A percentile compares a stretch with the other conserved stretches of the same genome.
Conservation (phyloP, 768 basidiomycete species). For the Cystoderma amianthinum region DNA sequence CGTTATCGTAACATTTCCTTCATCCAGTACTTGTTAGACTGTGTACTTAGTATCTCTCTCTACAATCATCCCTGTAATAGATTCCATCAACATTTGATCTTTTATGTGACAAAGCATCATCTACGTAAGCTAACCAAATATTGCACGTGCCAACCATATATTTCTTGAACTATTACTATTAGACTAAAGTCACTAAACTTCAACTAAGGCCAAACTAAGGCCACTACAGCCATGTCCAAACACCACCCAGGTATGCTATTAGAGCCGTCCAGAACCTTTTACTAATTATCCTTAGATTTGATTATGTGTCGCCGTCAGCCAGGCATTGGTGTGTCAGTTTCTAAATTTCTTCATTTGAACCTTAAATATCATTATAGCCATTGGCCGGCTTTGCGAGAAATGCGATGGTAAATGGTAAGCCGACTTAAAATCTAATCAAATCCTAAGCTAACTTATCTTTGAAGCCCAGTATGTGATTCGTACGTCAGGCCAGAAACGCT, state of each 20-base stretch:
- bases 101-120: not conserved
- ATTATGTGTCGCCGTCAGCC: conserved; percentile 98
- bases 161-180: conserved; percentile 4
- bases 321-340: conserved; percentile 68
- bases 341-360: not conserved
- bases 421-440: not conserved
- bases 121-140: not conserved
- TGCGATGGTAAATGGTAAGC: conserved; percentile 98
- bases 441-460: conserved; percentile 1
- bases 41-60: conserved; percentile 2
- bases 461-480: conserved; percentile 95
- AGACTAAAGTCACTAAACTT: too few relatives aligned
- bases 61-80: not conserved
- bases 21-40: conserved; percentile 4
- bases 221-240: conserved; percentile 62
- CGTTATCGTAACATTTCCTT: not conserved
- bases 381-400: conserved; percentile 97
- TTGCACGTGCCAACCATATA: not conserved
- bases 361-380: conserved; percentile 46
- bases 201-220: too few relatives aligned
- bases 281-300: conserved; percentile 54
- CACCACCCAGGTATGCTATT: conserved; percentile 69
- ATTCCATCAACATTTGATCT: not conserved
- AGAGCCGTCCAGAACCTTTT: conserved; percentile 1
- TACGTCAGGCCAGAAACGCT: conserved; percentile 98